These are phyloP conservation scores for Musa itinerans DNA, from an alignment of 176 grass and related monocot genomes.

Conservation along the genomic window DNA sequence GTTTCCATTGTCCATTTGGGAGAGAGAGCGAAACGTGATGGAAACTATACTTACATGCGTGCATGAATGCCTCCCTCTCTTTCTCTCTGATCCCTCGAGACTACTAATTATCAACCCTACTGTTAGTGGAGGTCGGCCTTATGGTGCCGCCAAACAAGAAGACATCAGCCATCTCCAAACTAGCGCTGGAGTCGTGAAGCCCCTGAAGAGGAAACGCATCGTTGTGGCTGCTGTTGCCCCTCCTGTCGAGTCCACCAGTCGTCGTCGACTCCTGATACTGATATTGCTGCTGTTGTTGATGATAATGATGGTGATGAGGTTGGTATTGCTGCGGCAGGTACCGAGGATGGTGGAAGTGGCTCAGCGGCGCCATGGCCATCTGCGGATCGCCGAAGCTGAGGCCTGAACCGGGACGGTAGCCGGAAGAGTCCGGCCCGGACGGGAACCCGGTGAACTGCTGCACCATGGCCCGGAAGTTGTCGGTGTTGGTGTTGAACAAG, in stretches of 20 bases:
- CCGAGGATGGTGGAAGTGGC: not conserved
- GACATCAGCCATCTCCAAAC: too few species aligned
- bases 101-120: too few species aligned
- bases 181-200: too few species aligned
- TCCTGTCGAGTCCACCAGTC: not conserved
- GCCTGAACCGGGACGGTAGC: not conserved
- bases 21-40: too few species aligned
- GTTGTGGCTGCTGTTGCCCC: too few species aligned
- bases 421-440: not conserved
- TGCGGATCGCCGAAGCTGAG: not conserved
- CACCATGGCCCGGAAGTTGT: conserved; percentile 95
- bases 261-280: not conserved
- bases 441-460: conserved; percentile 79
- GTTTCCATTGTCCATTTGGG: too few species aligned
- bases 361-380: not conserved
- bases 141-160: too few species aligned
- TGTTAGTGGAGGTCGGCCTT: too few species aligned
- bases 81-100: too few species aligned
- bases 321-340: not conserved
- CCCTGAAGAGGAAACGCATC: too few species aligned
- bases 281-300: not conserved
- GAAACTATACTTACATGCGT: too few species aligned
- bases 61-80: too few species aligned
- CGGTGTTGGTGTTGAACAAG: conserved; percentile 81
- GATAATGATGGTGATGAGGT: not conserved